Evolutionary conservation across 2,329 filamentous ascomycete genomes (phyloP), one percentile per base, ranked within the genome.

Genomic region (Diplodia intermedia): DNA sequence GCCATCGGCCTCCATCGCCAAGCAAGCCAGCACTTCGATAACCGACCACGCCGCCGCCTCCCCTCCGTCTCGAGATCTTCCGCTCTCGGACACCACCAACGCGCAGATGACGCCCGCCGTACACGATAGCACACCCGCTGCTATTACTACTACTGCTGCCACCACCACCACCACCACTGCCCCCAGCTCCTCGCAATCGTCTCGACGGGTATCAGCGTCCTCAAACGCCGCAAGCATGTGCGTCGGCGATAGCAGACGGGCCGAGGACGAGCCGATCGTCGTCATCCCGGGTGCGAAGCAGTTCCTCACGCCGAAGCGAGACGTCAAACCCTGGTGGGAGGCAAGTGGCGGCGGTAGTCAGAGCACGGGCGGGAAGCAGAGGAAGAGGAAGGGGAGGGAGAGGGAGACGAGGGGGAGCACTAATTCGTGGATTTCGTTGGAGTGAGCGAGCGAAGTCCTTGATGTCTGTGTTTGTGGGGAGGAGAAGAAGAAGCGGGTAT

Each of bases 251-350:
- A 33, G 33, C n/a, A 15, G 29, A 49, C 15, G 23, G 11, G 18
- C 1, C 18, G 26, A 2, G 38, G 29, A 12, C 14, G 60, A 52
- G 7, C 18, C n/a, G 1, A 47, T 31, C 23, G 4, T 20, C 49
- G 60, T 63, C 33, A 36, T 36, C 6, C 60, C 60, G 1, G 60
- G 60, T 2, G 47, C 26, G 18, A 38, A 15, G n/a, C 60, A 63
- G 15, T 63, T 63, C n/a, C 18, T 63, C 5, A 63, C 60, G 12
- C 60, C 60, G 29, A 63, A 63, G 29, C 33, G 43, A 11, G 60
- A 52, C 33, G 60, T 7, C 11, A 63, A 52, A 47, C 43, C 60
- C 15, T 63, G 60, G 60, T 63, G 60, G 60, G 60, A 63, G 60
- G 6, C 29, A 8, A 26, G 23, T 26, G 26, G 14, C 7, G 55